Percentiles rank a stretch among this genome's conserved stretches.
These are phyloP conservation scores for Hansenula anomala DNA, from an alignment of 1,139 yeast genomes.

Conservation along the genomic window DNA sequence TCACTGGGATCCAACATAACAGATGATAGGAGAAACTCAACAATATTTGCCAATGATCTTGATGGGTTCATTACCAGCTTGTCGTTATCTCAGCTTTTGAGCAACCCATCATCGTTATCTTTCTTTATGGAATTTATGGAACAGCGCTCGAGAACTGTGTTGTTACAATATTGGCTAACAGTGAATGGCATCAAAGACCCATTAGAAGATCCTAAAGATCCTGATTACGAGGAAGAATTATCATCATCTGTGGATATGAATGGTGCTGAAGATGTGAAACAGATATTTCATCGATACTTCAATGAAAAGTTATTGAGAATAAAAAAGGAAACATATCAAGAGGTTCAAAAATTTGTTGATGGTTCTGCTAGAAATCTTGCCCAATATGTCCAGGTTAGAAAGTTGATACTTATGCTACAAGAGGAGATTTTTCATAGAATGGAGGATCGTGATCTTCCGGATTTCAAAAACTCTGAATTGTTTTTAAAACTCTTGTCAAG, in stretches of 20 bases:
- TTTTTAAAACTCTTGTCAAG: conserved; percentile 43
- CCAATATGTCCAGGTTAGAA: conserved; percentile 41
- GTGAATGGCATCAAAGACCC: conserved; percentile 73
- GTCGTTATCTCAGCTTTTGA: conserved; percentile 35
- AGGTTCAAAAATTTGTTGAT: conserved; percentile 30
- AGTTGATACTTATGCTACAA: conserved; percentile 54
- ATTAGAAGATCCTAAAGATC: conserved; percentile 45
- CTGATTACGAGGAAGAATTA: conserved; percentile 22
- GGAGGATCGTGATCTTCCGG: conserved; percentile 46
- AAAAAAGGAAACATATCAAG: conserved; percentile 22
- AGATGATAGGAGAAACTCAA: conserved; percentile 7
- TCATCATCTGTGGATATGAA: conserved; percentile 14
- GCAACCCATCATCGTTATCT: conserved; percentile 41
- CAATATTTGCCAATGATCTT: conserved; percentile 11
- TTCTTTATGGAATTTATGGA: conserved; percentile 57
- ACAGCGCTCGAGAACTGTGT: conserved; percentile 34
- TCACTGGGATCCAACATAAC: conserved; percentile 3
- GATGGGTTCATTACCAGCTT: conserved; percentile 25
- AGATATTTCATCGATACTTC: conserved; percentile 42
- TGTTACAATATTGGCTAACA: conserved; percentile 60
- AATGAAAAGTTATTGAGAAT: conserved; percentile 26
- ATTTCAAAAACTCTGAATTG: conserved; percentile 49
- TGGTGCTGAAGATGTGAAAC: conserved; percentile 38
- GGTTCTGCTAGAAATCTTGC: conserved; percentile 16
- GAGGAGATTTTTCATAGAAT: conserved; percentile 43